Percentiles rank a stretch among this genome's conserved stretches.
These are phyloP conservation scores for Steccherinum ochraceum DNA, from an alignment of 768 basidiomycete species.

Conservation along the genomic window DNA sequence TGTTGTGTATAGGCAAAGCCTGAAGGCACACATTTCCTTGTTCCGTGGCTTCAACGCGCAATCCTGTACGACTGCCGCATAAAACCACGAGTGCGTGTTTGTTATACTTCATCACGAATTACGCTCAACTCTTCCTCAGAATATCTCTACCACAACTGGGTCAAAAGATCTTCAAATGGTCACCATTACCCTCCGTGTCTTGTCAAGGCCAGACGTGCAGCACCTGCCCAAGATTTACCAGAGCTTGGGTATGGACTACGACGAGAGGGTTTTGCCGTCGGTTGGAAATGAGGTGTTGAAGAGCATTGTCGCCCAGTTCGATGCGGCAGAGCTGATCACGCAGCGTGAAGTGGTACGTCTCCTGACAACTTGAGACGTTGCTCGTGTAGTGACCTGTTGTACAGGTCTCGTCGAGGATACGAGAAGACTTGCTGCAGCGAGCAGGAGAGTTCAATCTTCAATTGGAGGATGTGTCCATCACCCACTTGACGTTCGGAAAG, in stretches of 20 bases:
- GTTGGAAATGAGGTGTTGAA: slow-evolving; percentile 98
- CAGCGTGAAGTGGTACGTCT: slow-evolving; percentile 89
- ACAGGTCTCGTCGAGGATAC: slow-evolving; percentile 85
- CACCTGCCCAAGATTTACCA: slow-evolving; percentile 94
- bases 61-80: slow-evolving; percentile 97
- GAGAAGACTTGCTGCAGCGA: slow-evolving; percentile 86
- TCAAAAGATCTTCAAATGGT: slow-evolving; percentile 99
- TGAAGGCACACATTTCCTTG: slow-evolving; percentile 94
- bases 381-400: too few species aligned
- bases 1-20: slow-evolving; percentile 54
- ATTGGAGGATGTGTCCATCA: slow-evolving; percentile 96
- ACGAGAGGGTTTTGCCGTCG: slow-evolving; percentile 94
- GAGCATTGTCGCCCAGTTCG: slow-evolving; percentile 97
- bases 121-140: slow-evolving; percentile 38
- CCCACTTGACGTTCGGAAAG: slow-evolving; percentile 84
- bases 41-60: slow-evolving; percentile 94
- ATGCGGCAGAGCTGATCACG: slow-evolving; percentile 94
- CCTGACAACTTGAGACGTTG: not conserved
- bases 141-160: slow-evolving; percentile 97
- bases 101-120: not conserved
- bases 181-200: slow-evolving; percentile 90
- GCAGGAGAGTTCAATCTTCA: slow-evolving; percentile 95
- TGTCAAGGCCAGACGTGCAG: slow-evolving; percentile 85
- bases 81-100: slow-evolving; percentile 74
- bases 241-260: slow-evolving; percentile 91